Base-by-base conservation (phyloP, 371 early-diverging fungal species). In the Nosema muscidifuracis region DNA sequence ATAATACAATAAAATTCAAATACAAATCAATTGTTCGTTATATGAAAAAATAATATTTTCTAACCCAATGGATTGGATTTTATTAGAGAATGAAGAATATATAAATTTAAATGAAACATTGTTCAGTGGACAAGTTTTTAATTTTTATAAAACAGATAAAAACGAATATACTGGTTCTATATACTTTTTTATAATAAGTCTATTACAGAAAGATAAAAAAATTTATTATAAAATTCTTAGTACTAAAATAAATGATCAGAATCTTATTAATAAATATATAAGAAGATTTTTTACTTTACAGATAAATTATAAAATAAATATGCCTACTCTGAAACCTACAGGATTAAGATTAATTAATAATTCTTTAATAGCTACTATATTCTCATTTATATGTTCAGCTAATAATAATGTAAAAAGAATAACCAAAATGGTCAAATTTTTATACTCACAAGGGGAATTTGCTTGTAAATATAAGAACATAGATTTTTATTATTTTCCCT, bases 331-430 rank as follows among this genome's bases (percentile, higher is more conserved):
- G 93, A 79, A 85, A 10, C 30, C 13, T 1, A 24, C 6, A n/a
- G 82, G 82, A 0, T 30, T 80, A 2, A 68, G 79, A 33, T 50
- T 77, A 16, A 65, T 81, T 55, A 81, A 84, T 13, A 92, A 92
- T 67, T 90, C 90, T 63, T 91, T 94, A 1, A 84, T 88, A 68
- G 92, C 94, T 78, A 91, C 88, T 65, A 74, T 93, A 53, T 83
- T 97, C 55, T 86, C 89, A 13, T 95, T 97, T 75, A 94, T 97
- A 31, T 95, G 95, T 82, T 89, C 91, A 1, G 85, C 87, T 63
- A 94, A 94, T 85, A 97, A 97, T 84, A 92, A 94, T 83, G 92
- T 97, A 42, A 76, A 85, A 22, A 84, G 96, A 33, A 95, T 97
- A 38, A 87, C 91, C 12, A 84, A 83, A 70, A 92, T 93, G 93